Conservation (phyloP, 108 stramenopile genomes). For the Discostella stelligeroides region DNA sequence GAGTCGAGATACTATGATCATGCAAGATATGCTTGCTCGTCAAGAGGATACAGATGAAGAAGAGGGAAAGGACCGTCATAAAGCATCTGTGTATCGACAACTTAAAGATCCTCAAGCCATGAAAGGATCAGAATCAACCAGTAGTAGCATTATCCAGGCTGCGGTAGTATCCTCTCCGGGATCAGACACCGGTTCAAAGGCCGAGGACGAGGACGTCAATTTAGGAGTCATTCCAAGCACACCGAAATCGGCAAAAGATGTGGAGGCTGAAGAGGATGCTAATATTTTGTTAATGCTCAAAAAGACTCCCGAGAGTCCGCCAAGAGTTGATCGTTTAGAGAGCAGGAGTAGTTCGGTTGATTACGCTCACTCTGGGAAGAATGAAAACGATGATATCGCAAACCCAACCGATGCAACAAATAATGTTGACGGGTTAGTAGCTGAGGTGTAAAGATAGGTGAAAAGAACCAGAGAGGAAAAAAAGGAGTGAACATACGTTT, state of each 20-base stretch:
- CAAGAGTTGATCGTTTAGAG: slow-evolving; percentile 14
- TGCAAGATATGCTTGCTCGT: slow-evolving; percentile 7
- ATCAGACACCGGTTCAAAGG: slow-evolving; percentile 1
- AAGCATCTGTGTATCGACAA: neutral
- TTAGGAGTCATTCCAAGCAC: slow-evolving; percentile 6
- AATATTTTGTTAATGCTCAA: slow-evolving; percentile 53
- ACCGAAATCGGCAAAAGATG: neutral
- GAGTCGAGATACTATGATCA: slow-evolving; percentile 1
- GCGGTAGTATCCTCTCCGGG: slow-evolving; percentile 26
- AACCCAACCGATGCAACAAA: too few species aligned
- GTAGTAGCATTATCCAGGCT: neutral
- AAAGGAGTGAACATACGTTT: too few species aligned
- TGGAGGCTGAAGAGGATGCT: slow-evolving; percentile 33
- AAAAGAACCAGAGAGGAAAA: too few species aligned
- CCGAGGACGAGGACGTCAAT: neutral
- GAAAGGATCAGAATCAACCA: neutral
- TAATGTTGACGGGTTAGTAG: too few species aligned
- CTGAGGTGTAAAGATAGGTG: too few species aligned
- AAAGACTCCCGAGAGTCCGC: slow-evolving; percentile 30
- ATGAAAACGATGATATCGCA: too few species aligned
- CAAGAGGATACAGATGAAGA: neutral
- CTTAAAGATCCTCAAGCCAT: slow-evolving; percentile 16
- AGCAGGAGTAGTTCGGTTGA: neutral
- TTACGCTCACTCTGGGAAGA: too few species aligned
- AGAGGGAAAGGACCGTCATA: neutral